Evolutionary conservation across 1,284 basidiomycete species (phyloP).

Genomic region (Xanthoconium separans): DNA sequence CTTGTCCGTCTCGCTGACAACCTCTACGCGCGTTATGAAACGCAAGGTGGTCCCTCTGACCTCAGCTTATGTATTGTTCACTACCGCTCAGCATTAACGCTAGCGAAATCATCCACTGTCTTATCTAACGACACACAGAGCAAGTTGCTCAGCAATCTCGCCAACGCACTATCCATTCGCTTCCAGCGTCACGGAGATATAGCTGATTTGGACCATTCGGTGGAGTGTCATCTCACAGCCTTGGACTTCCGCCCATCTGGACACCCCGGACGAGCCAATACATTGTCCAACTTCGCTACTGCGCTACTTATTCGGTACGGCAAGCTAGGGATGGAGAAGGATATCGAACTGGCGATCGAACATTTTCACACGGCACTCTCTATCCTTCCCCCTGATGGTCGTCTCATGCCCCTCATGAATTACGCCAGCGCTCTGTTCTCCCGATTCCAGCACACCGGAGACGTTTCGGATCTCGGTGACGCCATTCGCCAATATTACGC

Average conservation of each 20-base stretch:
- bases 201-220: conserved; percentile 34
- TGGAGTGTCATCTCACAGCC: conserved; percentile 29
- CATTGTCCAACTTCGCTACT: conserved; percentile 27
- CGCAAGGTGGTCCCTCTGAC: conserved; percentile 17
- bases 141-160: conserved; percentile 33
- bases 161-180: conserved; percentile 29
- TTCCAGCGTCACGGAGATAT: conserved; percentile 29
- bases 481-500: conserved; percentile 27
- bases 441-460: conserved; percentile 26
- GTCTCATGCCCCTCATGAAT: conserved; percentile 23
- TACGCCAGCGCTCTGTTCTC: conserved; percentile 32
- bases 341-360: conserved; percentile 30
- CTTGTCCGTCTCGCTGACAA: conserved; percentile 29
- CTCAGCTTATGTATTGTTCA: conserved; percentile 29
- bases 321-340: conserved; percentile 14
- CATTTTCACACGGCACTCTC: conserved; percentile 25
- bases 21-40: conserved; percentile 24
- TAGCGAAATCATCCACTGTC: conserved; percentile 17
- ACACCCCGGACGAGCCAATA: conserved; percentile 22
- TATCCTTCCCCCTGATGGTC: conserved; percentile 18
- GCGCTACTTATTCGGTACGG: conserved; percentile 27
- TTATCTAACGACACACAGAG: conserved; percentile 22
- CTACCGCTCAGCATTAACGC: conserved; percentile 27
- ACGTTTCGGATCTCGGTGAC: conserved; percentile 20
- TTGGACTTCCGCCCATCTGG: conserved; percentile 23